A percentile compares a stretch with the other conserved stretches of the same genome.
Evolutionary conservation across 352 stramenopile species (phyloP).

Genomic region (Phytophthora multivora): DNA sequence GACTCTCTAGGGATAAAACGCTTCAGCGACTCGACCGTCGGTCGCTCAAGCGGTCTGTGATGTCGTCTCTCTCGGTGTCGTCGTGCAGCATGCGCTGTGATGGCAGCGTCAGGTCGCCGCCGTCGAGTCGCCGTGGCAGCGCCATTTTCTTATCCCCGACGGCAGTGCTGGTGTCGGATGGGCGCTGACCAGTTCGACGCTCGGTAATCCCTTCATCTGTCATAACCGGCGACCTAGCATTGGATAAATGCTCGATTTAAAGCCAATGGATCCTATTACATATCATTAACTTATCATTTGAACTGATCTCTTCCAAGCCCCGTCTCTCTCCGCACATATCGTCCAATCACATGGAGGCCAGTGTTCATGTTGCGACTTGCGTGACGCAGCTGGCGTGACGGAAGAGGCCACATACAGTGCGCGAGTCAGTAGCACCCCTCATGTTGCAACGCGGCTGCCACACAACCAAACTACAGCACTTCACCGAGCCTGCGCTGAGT

Average conservation of each 20-base stretch:
- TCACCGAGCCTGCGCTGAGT: conserved; percentile 1
- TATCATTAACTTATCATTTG: neutral
- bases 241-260: neutral
- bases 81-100: conserved; percentile 3
- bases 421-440: conserved; percentile 7
- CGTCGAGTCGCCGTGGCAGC: conserved; percentile 17
- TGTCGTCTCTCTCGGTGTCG: conserved; percentile 7
- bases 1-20: neutral
- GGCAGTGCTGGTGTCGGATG: conserved; percentile 2
- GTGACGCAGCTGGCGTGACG: conserved; percentile 17
- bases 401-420: conserved; percentile 28
- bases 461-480: conserved; percentile 32
- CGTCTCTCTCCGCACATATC: conserved; percentile 1
- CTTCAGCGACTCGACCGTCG: neutral
- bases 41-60: neutral
- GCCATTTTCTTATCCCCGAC: conserved; percentile 19
- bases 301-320: conserved; percentile 5
- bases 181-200: conserved; percentile 11
- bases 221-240: conserved; percentile 9
- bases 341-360: conserved; percentile 26
- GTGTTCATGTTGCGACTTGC: conserved; percentile 30
- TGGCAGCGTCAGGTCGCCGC: conserved; percentile 8
- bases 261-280: too few species aligned
- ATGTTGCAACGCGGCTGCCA: conserved; percentile 18
- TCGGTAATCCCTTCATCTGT: neutral